Percentiles rank a stretch among this genome's conserved stretches.
Evolutionary conservation across 129 eudicot species (phyloP).

Genomic region (Flaveria bidentis): DNA sequence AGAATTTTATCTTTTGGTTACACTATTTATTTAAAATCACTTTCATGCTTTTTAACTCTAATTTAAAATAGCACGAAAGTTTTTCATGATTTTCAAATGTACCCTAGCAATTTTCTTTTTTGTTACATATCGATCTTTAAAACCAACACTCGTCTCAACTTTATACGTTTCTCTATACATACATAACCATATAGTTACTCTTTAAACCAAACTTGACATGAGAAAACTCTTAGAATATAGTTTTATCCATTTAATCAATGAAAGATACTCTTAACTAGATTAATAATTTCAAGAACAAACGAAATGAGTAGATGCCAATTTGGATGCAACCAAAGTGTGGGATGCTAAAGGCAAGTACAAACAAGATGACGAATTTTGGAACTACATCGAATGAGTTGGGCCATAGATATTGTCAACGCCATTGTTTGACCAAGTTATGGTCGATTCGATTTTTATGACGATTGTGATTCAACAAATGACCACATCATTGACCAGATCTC

Average conservation of each 20-base stretch:
- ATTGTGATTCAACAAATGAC: slow-evolving; percentile 17
- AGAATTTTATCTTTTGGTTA: no score
- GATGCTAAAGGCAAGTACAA: slow-evolving; percentile 7
- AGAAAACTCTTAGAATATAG: background rate
- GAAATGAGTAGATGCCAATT: slow-evolving; percentile 19
- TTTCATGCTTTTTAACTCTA: no score
- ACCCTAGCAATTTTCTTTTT: no score
- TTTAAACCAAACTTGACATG: background rate
- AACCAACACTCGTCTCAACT: no score
- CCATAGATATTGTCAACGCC: slow-evolving; percentile 40
- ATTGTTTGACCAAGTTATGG: slow-evolving; percentile 33
- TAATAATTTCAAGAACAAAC: background rate
- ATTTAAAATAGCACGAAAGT: no score
- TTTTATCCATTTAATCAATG: background rate
- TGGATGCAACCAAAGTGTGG: slow-evolving; percentile 11
- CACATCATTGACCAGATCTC: slow-evolving; percentile 31
- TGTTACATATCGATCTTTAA: no score
- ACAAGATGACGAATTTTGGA: slow-evolving; percentile 27
- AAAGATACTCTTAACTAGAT: background rate
- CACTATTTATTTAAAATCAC: no score
- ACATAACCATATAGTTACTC: background rate
- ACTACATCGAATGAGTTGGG: slow-evolving; percentile 24
- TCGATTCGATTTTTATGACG: slow-evolving; percentile 24
- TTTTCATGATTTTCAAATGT: no score
- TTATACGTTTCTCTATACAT: no score